Evolutionary conservation across 1,284 basidiomycete genomes (phyloP).

Genomic region (Ceratorhiza oryzae-sativae): DNA sequence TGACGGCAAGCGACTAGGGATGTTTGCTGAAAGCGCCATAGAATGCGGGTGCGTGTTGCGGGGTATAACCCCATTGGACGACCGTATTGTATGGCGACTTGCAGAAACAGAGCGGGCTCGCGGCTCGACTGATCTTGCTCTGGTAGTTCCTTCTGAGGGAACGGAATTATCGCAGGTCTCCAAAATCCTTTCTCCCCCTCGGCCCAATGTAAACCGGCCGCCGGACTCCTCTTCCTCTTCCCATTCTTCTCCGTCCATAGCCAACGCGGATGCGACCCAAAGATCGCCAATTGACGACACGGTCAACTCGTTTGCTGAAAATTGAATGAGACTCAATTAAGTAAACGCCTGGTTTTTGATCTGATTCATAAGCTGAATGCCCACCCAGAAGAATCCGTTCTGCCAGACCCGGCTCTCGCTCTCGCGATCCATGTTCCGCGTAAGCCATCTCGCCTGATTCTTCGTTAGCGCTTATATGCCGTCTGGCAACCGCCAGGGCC

Average conservation of each 20-base stretch:
- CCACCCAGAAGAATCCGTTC: constrained; percentile 80
- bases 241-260: constrained; percentile 69
- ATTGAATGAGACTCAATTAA: background rate
- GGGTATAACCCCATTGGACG: background rate
- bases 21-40: constrained; percentile 23
- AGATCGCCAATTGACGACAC: constrained; percentile 89
- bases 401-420: constrained; percentile 52
- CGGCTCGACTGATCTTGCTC: background rate
- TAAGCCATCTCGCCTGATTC: background rate
- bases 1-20: background rate
- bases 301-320: constrained; percentile 81
- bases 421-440: background rate
- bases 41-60: constrained; percentile 23
- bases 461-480: constrained; percentile 4
- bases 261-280: constrained; percentile 93
- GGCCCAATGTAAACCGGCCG: constrained; percentile 21
- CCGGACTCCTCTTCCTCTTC: constrained; percentile 69
- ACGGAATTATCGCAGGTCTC: background rate
- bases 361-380: constrained; percentile 37
- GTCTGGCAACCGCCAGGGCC: constrained; percentile 4
- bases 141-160: background rate
- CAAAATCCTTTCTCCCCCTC: background rate
- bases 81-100: constrained; percentile 1
- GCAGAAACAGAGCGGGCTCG: constrained; percentile 31
- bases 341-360: background rate